Base-by-base conservation (phyloP, 1,284 basidiomycete genomes). In the Pseudozyma thailandica region DNA sequence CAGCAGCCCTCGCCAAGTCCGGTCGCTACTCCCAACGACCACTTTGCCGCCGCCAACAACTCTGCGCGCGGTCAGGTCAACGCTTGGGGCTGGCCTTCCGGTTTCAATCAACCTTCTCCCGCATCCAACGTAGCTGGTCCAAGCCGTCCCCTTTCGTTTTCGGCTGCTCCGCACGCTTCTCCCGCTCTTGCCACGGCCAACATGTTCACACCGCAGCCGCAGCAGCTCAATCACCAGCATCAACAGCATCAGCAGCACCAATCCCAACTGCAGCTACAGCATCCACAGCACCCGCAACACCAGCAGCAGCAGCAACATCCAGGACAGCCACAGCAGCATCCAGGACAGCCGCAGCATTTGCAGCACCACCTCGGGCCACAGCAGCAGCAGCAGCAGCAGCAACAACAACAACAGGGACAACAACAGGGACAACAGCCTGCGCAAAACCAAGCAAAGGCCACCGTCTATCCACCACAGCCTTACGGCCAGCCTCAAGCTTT, bases 21-120 rank as follows among this genome's bases (percentile, higher is more conserved):
- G 18, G 57, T 43, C 23, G 50, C 45, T 12, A 58, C 59, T 23
- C 44, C 57, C 25, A 30, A 46, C 56, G 61, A 65, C 18, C 57
- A 59, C 6, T 50, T 57, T 26, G 51, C 43, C 33, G 41, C 51
- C 3, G 50, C 50, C 42, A 58, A 56, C 35, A 12, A 45, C 4
- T 30, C 35, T 35, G 35, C 53, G 25, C 55, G 70, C 38, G 56
- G 48, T 26, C 71, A 63, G 47, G 64, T 73, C 56, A 73, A 73
- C 65, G 71, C 71, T 21, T 73, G 71, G 71, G 71, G 71, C 39
- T 73, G 71, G 71, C 71, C 71, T 16, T 69, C 71, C 10, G 61
- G 60, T 26, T 73, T 73, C 48, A 66, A 58, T 53, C 59, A 71
- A 23, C 46, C 56, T 41, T 60, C 68, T n/a, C 61, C 55, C 26